These are phyloP conservation scores for Boletus reticuloceps DNA, from an alignment of 768 basidiomycete genomes.

Conservation along the genomic window DNA sequence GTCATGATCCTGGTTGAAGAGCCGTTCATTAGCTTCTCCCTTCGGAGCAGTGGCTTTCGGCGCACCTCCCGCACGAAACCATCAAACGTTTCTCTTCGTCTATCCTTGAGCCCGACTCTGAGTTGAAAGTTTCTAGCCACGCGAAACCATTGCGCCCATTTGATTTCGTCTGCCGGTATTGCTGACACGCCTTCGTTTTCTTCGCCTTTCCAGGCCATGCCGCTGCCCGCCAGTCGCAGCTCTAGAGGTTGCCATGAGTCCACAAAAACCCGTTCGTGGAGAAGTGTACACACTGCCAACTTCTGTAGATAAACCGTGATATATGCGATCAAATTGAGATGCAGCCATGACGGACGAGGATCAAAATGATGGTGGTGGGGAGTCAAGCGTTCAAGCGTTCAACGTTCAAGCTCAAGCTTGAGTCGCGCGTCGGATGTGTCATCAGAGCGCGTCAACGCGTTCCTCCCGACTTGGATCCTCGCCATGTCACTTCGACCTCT, in stretches of 20 bases:
- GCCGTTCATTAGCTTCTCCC: neutral
- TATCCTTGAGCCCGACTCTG: conserved; percentile 75
- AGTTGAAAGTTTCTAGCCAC: conserved; percentile 94
- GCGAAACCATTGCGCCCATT: conserved; percentile 88
- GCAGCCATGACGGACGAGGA: conserved; percentile 44
- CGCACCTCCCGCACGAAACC: conserved; percentile 87
- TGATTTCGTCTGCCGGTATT: conserved; percentile 70
- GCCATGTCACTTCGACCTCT: conserved; percentile 43
- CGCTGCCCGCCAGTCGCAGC: conserved; percentile 84
- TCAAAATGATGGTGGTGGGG: conserved; percentile 4
- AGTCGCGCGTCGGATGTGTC: conserved; percentile 10
- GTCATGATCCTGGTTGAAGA: conserved; percentile 73
- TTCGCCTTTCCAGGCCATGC: conserved; percentile 92
- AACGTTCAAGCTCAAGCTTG: no score
- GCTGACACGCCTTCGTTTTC: conserved; percentile 63
- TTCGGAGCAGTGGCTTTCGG: neutral
- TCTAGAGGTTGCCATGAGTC: conserved; percentile 41
- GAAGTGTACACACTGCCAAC: conserved; percentile 69
- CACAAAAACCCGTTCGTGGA: neutral
- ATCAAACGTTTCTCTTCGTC: conserved; percentile 82
- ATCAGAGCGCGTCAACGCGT: conserved; percentile 16
- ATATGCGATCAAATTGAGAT: conserved; percentile 86
- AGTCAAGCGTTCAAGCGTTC: conserved; percentile 36
- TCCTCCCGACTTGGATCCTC: conserved; percentile 52
- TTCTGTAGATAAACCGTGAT: conserved; percentile 66